A percentile compares a stretch with the other conserved stretches of the same genome.
Evolutionary conservation across 2,329 filamentous ascomycete species (phyloP).

Genomic region (Hypoxylon sp.): DNA sequence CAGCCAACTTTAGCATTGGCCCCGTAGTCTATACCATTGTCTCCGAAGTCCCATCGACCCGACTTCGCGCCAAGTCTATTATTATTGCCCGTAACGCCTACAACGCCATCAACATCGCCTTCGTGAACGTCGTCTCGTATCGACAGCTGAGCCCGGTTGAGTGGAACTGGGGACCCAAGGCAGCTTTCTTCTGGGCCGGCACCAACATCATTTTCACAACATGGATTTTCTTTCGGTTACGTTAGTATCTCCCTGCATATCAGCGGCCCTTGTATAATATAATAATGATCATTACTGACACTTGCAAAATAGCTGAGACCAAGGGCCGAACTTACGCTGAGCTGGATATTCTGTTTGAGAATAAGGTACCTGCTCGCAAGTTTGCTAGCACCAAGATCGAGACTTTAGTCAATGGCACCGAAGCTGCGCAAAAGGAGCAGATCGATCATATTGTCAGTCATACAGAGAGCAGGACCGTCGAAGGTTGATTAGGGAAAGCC

Average conservation of each 20-base stretch:
- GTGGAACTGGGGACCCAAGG: slow-evolving; percentile 59
- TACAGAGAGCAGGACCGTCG: slow-evolving; percentile 4
- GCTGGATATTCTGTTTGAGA: slow-evolving; percentile 65
- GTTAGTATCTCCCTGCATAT: slow-evolving; percentile 54
- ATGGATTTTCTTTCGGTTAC: slow-evolving; percentile 62
- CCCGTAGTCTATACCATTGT: slow-evolving; percentile 65
- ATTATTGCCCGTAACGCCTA: slow-evolving; percentile 62
- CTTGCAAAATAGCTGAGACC: slow-evolving; percentile 47
- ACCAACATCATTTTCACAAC: slow-evolving; percentile 59
- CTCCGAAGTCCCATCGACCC: slow-evolving; percentile 62
- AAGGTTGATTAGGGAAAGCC: neutral
- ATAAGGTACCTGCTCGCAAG: slow-evolving; percentile 56
- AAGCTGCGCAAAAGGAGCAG: slow-evolving; percentile 52
- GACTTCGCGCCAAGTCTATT: slow-evolving; percentile 63
- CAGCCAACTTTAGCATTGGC: slow-evolving; percentile 63
- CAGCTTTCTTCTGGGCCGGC: slow-evolving; percentile 57
- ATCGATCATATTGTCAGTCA: slow-evolving; percentile 42
- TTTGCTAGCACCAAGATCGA: slow-evolving; percentile 54
- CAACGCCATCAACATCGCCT: slow-evolving; percentile 61
- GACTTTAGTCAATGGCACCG: slow-evolving; percentile 50
- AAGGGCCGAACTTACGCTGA: slow-evolving; percentile 64
- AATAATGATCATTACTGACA: slow-evolving; percentile 5
- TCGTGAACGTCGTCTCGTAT: slow-evolving; percentile 58
- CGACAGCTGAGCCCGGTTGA: slow-evolving; percentile 57
- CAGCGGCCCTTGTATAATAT: neutral